Evolutionary conservation across 306 rosid species (phyloP).

Genomic region (Medicago lupulina): DNA sequence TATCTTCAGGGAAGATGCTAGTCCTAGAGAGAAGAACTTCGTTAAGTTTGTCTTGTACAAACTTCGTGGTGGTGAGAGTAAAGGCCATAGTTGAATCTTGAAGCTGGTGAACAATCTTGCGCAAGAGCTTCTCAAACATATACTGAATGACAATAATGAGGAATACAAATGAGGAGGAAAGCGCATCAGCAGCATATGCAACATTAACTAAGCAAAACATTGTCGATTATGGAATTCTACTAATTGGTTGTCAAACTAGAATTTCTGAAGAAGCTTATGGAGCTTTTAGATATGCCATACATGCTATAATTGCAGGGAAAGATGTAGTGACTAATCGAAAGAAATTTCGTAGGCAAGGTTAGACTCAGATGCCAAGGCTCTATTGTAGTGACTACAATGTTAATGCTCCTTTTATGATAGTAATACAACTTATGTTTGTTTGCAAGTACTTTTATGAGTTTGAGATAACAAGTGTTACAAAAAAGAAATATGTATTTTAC

Average conservation of each 20-base stretch:
- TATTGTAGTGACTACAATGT: constrained; percentile 66
- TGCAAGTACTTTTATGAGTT: neutral
- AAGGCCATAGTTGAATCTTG: constrained; percentile 47
- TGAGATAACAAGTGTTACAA: neutral
- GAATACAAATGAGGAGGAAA: too few relatives aligned
- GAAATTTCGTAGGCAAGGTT: constrained; percentile 67
- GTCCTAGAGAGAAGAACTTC: constrained; percentile 86
- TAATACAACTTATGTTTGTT: neutral
- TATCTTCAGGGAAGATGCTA: constrained; percentile 71
- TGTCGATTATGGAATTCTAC: constrained; percentile 63
- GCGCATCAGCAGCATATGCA: constrained; percentile 61
- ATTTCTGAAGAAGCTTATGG: constrained; percentile 62
- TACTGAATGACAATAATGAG: constrained; percentile 56
- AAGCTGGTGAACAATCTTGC: constrained; percentile 72
- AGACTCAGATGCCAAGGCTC: constrained; percentile 76
- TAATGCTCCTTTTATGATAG: constrained; percentile 50
- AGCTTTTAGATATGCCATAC: constrained; percentile 81
- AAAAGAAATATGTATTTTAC: constrained; percentile 40
- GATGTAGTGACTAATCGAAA: constrained; percentile 61
- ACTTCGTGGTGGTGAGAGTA: constrained; percentile 44
- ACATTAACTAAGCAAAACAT: constrained; percentile 48
- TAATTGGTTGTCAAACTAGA: constrained; percentile 89
- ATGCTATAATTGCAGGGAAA: constrained; percentile 58
- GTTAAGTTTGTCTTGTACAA: constrained; percentile 60
- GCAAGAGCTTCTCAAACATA: constrained; percentile 60